Evolutionary conservation across 768 basidiomycete species (phyloP), one percentile per base, ranked within the genome.

Genomic region (Botryobasidium botryosum): DNA sequence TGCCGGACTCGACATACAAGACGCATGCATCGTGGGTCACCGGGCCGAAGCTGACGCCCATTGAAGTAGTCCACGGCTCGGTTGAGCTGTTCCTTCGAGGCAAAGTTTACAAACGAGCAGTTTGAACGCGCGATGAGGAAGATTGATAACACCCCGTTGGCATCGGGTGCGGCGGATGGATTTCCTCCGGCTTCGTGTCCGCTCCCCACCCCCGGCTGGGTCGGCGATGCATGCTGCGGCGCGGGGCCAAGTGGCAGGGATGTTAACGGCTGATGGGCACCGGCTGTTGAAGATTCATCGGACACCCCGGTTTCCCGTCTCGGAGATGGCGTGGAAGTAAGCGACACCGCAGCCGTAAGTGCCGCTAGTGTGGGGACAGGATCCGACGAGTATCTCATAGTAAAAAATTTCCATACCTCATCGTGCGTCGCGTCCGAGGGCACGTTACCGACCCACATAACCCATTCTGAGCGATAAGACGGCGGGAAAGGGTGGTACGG

Each of bases 391-490:
- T n/a, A n/a, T n/a, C n/a, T n/a, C n/a, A n/a, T n/a, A n/a, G n/a
- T 77, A 64, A 96, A 90, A 59, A 90, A 91, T 5, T 66, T 65
- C 80, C 79, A 83, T 3, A 94, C 65, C 55, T 94, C 90, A 51
- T 86, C 78, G 48, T 86, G 72, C 3, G 74, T 75, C 13, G 85
- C 76, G 54, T 90, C 84, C 4, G 70, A 68, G 2, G 85, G 84
- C 3, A 94, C 80, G 56, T 96, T 96, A 7, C 91, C 91, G 10
- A 77, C 78, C 91, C 91, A 94, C 84, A 90, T 86, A 1, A 88
- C 88, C 84, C 82, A 91, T 47, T 86, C 84, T 5, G 84, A 85
- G 12, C 85, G 72, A 43, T 81, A 68, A 8, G 74, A 63, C 10
- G 50, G 49, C 12, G 47, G 36, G 4, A 41, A 25, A 1, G 49